phyloP scores from a whole-genome alignment of 768 basidiomycete species.

The Podaxis carcinomalis region DNA sequence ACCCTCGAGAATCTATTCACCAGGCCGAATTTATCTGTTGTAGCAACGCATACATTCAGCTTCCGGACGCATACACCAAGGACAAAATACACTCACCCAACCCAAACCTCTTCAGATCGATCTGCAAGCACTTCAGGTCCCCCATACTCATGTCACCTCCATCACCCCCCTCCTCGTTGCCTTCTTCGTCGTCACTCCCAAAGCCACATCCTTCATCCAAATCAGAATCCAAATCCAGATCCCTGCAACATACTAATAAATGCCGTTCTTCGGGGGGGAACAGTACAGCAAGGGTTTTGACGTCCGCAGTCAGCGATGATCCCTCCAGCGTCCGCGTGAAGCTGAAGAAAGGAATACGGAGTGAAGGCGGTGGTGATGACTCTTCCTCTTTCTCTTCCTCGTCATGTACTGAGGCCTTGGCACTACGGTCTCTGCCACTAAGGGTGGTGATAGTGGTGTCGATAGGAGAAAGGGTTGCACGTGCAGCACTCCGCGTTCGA shows the following conservation, averaged over 20 bases:
- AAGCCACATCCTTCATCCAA: constrained; percentile 32
- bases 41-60: background rate
- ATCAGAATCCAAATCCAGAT: constrained; percentile 50
- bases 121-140: constrained; percentile 64
- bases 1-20: constrained; percentile 74
- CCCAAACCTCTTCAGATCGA: constrained; percentile 70
- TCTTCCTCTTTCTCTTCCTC: background rate
- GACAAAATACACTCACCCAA: constrained; percentile 41
- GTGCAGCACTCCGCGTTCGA: no score
- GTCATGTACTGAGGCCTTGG: background rate
- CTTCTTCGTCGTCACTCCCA: constrained; percentile 2
- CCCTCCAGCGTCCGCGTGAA: constrained; percentile 77
- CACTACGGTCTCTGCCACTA: background rate
- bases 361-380: constrained; percentile 10
- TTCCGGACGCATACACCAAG: background rate
- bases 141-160: constrained; percentile 27
- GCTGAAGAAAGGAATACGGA: constrained; percentile 68
- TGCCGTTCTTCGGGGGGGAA: constrained; percentile 71
- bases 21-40: constrained; percentile 69
- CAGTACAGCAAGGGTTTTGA: constrained; percentile 58
- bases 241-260: constrained; percentile 70
- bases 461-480: constrained; percentile 1
- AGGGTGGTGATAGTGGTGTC: background rate
- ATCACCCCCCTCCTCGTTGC: constrained; percentile 36
- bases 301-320: constrained; percentile 72